Percentiles rank a stretch among this genome's conserved stretches.
Evolutionary conservation across 2,329 filamentous ascomycete species (phyloP).

Genomic region (Monilinia fructicola): DNA sequence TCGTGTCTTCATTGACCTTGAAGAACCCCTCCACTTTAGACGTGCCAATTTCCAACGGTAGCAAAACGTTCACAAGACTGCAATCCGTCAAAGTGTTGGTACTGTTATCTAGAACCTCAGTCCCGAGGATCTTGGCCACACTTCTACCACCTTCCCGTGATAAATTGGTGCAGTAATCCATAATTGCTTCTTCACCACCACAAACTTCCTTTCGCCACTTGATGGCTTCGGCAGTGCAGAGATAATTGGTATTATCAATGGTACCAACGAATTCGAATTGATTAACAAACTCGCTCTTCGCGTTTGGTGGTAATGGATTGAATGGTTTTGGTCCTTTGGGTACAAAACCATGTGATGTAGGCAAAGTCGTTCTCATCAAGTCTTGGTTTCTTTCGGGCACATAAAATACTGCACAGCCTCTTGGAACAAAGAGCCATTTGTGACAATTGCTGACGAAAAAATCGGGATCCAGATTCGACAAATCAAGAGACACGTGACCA

Average conservation of each 20-base stretch:
- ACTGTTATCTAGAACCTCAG: constrained; percentile 68
- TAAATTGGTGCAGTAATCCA: constrained; percentile 60
- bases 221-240: constrained; percentile 70
- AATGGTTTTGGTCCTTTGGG: constrained; percentile 42
- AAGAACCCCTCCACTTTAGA: constrained; percentile 35
- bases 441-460: constrained; percentile 87
- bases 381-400: constrained; percentile 74
- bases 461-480: constrained; percentile 68
- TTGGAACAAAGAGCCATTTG: constrained; percentile 85
- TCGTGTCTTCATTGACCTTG: constrained; percentile 38
- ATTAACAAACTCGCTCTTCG: constrained; percentile 57
- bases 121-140: constrained; percentile 64
- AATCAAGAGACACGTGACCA: constrained; percentile 73
- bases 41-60: constrained; percentile 56
- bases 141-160: constrained; percentile 62
- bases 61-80: constrained; percentile 68
- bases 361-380: constrained; percentile 70
- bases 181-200: constrained; percentile 71
- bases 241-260: constrained; percentile 67
- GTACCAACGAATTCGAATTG: constrained; percentile 80
- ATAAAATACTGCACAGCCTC: constrained; percentile 78
- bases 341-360: constrained; percentile 77
- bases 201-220: constrained; percentile 67
- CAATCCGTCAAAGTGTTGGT: constrained; percentile 63
- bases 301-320: constrained; percentile 45